Evolutionary conservation across 202 grass and related monocot genomes (phyloP).

Genomic region (Setaria italica): DNA sequence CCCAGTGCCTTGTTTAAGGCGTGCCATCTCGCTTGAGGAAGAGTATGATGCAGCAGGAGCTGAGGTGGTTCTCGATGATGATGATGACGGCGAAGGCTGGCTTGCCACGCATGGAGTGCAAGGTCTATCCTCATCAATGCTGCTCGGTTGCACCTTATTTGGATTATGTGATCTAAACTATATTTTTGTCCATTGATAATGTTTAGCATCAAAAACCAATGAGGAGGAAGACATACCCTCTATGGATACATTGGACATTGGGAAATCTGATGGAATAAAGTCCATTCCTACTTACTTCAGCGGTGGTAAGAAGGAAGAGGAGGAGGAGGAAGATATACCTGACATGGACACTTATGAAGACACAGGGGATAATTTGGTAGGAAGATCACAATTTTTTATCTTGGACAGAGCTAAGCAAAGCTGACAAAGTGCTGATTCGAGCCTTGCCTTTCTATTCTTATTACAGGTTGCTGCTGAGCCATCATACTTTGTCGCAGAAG

Average conservation of each 20-base stretch:
- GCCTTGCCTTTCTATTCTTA: slow-evolving; percentile 34
- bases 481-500: slow-evolving; percentile 81
- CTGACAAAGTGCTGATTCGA: slow-evolving; percentile 38
- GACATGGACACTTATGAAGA: slow-evolving; percentile 87
- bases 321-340: slow-evolving; percentile 96
- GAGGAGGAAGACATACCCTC: slow-evolving; percentile 92
- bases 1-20: slow-evolving; percentile 86
- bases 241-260: slow-evolving; percentile 79
- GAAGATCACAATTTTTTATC: slow-evolving; percentile 31
- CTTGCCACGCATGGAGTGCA: slow-evolving; percentile 86
- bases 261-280: slow-evolving; percentile 70
- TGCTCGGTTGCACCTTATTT: background rate
- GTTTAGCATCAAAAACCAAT: slow-evolving; percentile 63
- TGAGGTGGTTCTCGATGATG: slow-evolving; percentile 82
- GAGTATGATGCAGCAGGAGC: slow-evolving; percentile 85
- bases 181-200: slow-evolving; percentile 7
- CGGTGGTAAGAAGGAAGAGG: slow-evolving; percentile 72
- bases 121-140: slow-evolving; percentile 49
- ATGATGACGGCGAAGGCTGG: slow-evolving; percentile 76
- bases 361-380: slow-evolving; percentile 68
- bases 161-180: slow-evolving; percentile 24
- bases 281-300: slow-evolving; percentile 81
- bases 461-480: slow-evolving; percentile 72
- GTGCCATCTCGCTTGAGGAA: slow-evolving; percentile 76
- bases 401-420: slow-evolving; percentile 21